These are phyloP conservation scores for Quercus aquifolioides DNA, from an alignment of 306 rosid species.

Conservation along the genomic window DNA sequence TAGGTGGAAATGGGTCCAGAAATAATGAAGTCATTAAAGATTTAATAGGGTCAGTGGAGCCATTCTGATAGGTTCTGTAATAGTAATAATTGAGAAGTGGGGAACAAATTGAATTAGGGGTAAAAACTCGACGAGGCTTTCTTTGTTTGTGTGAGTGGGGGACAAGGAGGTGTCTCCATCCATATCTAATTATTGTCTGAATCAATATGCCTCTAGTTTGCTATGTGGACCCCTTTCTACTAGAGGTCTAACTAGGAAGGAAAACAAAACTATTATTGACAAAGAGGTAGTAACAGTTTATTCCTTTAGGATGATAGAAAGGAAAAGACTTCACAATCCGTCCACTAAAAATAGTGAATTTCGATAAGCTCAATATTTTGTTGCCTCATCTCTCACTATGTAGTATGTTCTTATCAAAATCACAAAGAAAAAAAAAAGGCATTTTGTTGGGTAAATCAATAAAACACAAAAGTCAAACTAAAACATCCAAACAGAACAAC, in stretches of 20 bases:
- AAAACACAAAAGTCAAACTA: no score
- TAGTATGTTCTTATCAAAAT: no score
- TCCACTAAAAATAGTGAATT: not conserved
- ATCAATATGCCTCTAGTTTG: not conserved
- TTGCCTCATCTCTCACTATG: not conserved
- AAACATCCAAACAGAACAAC: no score
- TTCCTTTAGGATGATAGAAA: not conserved
- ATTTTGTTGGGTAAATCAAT: no score
- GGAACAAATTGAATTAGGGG: no score
- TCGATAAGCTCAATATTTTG: not conserved
- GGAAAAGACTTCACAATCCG: not conserved
- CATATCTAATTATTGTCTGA: not conserved
- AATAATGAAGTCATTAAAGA: no score
- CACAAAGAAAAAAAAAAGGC: no score
- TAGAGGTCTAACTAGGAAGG: not conserved
- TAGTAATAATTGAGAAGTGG: no score
- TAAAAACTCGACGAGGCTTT: not conserved
- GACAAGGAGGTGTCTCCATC: not conserved
- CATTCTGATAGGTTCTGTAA: no score
- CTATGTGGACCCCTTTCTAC: not conserved
- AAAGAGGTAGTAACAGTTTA: not conserved
- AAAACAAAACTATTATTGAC: not conserved
- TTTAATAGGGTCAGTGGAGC: no score
- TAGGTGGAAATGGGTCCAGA: no score
- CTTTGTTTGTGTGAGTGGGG: not conserved